Percentiles rank a stretch among this genome's conserved stretches.
These are phyloP conservation scores for Ascochyta lentis DNA, from an alignment of 2,329 filamentous ascomycete genomes.

Conservation along the genomic window DNA sequence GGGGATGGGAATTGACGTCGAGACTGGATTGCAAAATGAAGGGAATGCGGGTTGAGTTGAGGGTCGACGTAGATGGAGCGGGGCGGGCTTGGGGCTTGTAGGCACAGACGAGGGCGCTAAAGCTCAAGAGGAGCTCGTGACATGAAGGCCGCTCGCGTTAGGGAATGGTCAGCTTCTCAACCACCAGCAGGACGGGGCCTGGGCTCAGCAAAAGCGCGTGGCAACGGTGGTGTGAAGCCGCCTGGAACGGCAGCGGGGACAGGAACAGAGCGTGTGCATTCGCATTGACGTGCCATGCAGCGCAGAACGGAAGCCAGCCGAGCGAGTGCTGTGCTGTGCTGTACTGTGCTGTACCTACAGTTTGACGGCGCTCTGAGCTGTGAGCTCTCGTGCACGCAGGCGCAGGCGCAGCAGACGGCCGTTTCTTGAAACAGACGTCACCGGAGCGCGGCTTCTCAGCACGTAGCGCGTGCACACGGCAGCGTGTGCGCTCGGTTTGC, in stretches of 20 bases:
- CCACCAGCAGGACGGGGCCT: constrained; percentile 20
- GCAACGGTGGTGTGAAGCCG: constrained; percentile 17
- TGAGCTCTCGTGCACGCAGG: constrained; percentile 9
- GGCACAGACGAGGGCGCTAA: constrained; percentile 23
- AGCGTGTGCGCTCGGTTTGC: constrained; percentile 17
- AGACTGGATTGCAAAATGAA: constrained; percentile 29
- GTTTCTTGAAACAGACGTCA: constrained; percentile 35
- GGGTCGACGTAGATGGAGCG: constrained; percentile 34
- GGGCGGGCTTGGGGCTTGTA: constrained; percentile 30
- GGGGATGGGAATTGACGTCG: constrained; percentile 33
- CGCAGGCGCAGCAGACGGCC: constrained; percentile 26
- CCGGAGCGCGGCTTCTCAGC: constrained; percentile 23
- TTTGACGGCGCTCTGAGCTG: no score
- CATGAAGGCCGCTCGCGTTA: constrained; percentile 24
- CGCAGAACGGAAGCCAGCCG: constrained; percentile 9
- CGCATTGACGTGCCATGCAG: not conserved
- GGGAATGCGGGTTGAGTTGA: constrained; percentile 28
- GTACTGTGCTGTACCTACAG: no score
- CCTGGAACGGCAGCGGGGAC: constrained; percentile 4
- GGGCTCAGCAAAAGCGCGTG: constrained; percentile 24
- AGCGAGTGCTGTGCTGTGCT: not conserved
- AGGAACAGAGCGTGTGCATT: constrained; percentile 12
- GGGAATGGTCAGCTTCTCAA: constrained; percentile 26
- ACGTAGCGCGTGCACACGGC: constrained; percentile 24
- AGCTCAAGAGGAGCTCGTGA: constrained; percentile 23